These are phyloP conservation scores for Yarrowia sp. DNA, from an alignment of 805 yeast genomes.

Conservation along the genomic window DNA sequence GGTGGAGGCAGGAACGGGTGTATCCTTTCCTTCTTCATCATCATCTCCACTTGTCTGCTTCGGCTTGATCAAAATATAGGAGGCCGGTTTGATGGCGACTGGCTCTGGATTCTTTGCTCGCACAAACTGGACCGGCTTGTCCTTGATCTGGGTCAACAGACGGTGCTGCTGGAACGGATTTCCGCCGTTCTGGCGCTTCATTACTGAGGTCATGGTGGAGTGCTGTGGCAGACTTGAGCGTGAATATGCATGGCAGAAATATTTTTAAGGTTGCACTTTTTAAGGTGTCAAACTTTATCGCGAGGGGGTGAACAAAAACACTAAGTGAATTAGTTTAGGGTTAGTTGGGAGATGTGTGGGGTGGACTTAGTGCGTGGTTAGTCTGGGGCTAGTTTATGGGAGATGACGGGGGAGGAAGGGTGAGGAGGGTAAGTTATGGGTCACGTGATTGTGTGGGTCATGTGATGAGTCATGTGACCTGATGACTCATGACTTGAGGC, in stretches of 20 bases:
- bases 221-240: not conserved
- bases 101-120: conserved; percentile 65
- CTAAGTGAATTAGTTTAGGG: no score
- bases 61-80: conserved; percentile 56
- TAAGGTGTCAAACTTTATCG: not conserved
- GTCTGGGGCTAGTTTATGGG: no score
- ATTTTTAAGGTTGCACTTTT: conserved; percentile 16
- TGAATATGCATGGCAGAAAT: conserved; percentile 22
- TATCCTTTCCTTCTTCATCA: conserved; percentile 8
- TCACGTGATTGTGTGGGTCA: not conserved
- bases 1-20: no score
- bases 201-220: conserved; percentile 7
- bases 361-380: no score
- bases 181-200: conserved; percentile 18
- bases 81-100: conserved; percentile 55
- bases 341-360: not conserved
- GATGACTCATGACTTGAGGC: no score
- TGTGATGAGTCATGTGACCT: not conserved
- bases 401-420: no score
- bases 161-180: conserved; percentile 39
- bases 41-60: conserved; percentile 5
- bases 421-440: no score
- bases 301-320: no score
- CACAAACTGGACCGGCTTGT: conserved; percentile 55
- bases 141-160: conserved; percentile 18